Evolutionary conservation across 257 asterid genomes (phyloP).

Genomic region (Solanum clarkiae): DNA sequence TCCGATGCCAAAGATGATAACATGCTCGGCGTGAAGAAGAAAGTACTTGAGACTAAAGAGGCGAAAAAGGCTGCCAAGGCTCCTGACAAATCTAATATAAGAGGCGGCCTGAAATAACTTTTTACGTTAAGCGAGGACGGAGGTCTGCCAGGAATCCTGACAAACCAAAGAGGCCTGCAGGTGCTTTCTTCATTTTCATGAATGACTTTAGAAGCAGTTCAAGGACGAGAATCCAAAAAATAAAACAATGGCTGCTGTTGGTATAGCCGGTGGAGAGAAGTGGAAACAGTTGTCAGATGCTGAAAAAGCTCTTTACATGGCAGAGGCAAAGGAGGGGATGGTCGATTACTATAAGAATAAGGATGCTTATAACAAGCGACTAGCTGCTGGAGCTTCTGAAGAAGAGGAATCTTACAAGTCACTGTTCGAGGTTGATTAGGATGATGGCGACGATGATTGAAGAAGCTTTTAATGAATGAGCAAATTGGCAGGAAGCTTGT

Average conservation of each 20-base stretch:
- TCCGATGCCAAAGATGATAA: slow-evolving; percentile 45
- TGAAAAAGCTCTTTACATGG: slow-evolving; percentile 57
- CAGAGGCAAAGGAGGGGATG: slow-evolving; percentile 56
- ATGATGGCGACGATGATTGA: slow-evolving; percentile 1
- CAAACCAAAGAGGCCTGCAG: slow-evolving; percentile 81
- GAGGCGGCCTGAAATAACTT: slow-evolving; percentile 80
- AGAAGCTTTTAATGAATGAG: neutral
- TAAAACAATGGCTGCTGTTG: slow-evolving; percentile 47
- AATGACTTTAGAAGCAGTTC: slow-evolving; percentile 64
- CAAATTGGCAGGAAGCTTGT: neutral
- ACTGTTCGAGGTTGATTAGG: slow-evolving; percentile 15
- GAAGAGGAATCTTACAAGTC: slow-evolving; percentile 15
- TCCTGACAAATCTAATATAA: slow-evolving; percentile 52
- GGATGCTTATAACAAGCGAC: slow-evolving; percentile 47
- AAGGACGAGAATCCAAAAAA: slow-evolving; percentile 66
- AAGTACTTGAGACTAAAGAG: slow-evolving; percentile 19
- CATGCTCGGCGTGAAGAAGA: slow-evolving; percentile 51
- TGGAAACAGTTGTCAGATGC: slow-evolving; percentile 68
- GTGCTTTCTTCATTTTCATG: slow-evolving; percentile 83
- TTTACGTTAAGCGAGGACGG: slow-evolving; percentile 19
- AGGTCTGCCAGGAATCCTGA: slow-evolving; percentile 46
- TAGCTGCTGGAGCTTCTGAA: neutral
- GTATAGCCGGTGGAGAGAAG: slow-evolving; percentile 73
- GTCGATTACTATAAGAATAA: slow-evolving; percentile 36
- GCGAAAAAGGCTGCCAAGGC: slow-evolving; percentile 31